Evolutionary conservation across 371 early-diverging fungal species (phyloP), one percentile per base, ranked within the genome.

Genomic region (Thermomucor indicae-seudaticae): DNA sequence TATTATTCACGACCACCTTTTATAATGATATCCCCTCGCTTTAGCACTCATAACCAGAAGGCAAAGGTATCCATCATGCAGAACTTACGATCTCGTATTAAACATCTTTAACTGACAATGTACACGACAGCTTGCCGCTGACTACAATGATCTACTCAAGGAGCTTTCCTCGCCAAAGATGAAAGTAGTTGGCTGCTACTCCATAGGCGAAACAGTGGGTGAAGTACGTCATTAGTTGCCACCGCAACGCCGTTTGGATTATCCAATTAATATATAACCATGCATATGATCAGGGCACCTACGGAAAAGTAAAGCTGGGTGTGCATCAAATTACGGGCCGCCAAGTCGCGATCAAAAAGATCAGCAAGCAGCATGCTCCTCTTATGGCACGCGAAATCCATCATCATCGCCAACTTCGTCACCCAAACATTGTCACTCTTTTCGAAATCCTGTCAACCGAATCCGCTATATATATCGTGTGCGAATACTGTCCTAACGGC

Each of bases 391-490:
- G 95, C 44, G 98, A 97, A 75, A 89, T 95, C 41, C 86, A 91
- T 49, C 88, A 92, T 37, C 88, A 91, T 76, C 88, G 92, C 8
- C 83, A 86, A 45, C 64, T 97, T 30, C 78, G 80, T 35, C 92
- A 93, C 51, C 84, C 89, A 4, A 88, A 93, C 65, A 89, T 96
- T 41, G 84, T 90, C 8, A 84, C 88, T 40, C 72, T 96, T 1
- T 84, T 88, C 54, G 96, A 94, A 64, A 89, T 96, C 43, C 79
- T 94, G 28, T 72, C 79, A 7, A 89, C 91, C n/a, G 86, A 86
- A 61, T 81, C 82, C 22, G 74, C 85, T 53, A 90, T 92, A 44
- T 89, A 87, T 57, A 80, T 92, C 63, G 83, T 90, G 19, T 83
- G 83, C 31, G 93, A 92, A 67, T 85, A 83, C 53, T 88, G 88